Base-by-base conservation (phyloP, 495 filamentous ascomycete species). In the Hypomontagnella monticulosa region DNA sequence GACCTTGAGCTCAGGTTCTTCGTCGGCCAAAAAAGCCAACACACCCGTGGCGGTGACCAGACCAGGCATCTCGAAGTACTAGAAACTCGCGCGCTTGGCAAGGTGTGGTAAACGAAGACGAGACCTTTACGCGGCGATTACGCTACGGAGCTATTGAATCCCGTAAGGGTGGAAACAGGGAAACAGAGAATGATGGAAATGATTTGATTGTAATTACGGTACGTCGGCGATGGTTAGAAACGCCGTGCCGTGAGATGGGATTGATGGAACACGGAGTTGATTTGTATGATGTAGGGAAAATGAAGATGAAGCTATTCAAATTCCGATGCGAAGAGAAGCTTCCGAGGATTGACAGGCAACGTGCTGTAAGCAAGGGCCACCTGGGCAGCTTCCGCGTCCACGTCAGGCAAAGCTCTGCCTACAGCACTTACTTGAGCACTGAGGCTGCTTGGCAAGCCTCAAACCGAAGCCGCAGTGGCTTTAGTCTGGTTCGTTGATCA, bases 31-130 rank as follows among this genome's bases (percentile, higher is more conserved):
- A 77, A 98, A 96, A 77, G 93, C 94, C 72, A 99, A 88, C 38
- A 99, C 88, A 73, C 96, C 96, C 57, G 91, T 91, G 61, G 94
- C 96, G 54, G 96, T 97, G 70, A 92, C 91, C 71, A 99, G 83
- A 75, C 91, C 93, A 74, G 94, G 91, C 95, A 99, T 99, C 16
- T 73, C 82, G 71, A 52, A 48, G 44, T 60, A 18, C 14, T 9
- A 44, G 12, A 4, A 34, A 34, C 9, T 4, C 14, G 14, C 55
- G 44, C 44, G 41, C 9, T 36, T 10, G 4, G 23, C 27, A 14
- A 46, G 12, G 49, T 15, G 10, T 41, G 57, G 10, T 9, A 12
- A 14, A 48, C 23, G 41, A 38, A 1, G 44, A 48, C 14, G 34
- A 30, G 42, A 41, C 7, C 38, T 30, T 57, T 50, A 61, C 38